Conservation (phyloP, 345 rosid species). For the Rhizophora apiculata region DNA sequence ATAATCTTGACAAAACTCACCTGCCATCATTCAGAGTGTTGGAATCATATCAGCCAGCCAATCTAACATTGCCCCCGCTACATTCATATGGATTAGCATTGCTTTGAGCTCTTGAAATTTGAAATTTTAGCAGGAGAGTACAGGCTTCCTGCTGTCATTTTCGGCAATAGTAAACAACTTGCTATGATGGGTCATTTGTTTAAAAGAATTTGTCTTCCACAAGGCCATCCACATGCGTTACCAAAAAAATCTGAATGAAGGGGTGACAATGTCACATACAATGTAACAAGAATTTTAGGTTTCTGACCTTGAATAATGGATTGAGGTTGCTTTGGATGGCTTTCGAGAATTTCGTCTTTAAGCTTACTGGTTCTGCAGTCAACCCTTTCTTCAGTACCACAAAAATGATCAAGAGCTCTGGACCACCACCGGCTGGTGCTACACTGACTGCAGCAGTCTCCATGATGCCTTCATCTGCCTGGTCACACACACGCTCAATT, state of each 20-base stretch:
- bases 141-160: no score
- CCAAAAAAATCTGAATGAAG: neutral
- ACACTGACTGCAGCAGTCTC: conserved; percentile 79
- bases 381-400: conserved; percentile 62
- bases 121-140: no score
- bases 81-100: neutral
- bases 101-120: no score
- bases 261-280: neutral
- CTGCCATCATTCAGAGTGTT: conserved; percentile 33
- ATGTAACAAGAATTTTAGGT: neutral
- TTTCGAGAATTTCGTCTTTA: conserved; percentile 54
- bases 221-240: neutral
- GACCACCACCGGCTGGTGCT: conserved; percentile 62
- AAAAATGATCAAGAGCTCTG: conserved; percentile 58
- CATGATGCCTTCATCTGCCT: conserved; percentile 62
- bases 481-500: conserved; percentile 76
- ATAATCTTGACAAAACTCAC: conserved; percentile 70
- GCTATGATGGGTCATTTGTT: no score
- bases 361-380: conserved; percentile 33
- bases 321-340: conserved; percentile 71
- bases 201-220: no score
- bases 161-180: no score
- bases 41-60: neutral
- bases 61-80: no score
- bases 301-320: conserved; percentile 77